These are phyloP conservation scores for Cylindrotheca fusiformis DNA, from an alignment of 108 stramenopile species.

Conservation along the genomic window DNA sequence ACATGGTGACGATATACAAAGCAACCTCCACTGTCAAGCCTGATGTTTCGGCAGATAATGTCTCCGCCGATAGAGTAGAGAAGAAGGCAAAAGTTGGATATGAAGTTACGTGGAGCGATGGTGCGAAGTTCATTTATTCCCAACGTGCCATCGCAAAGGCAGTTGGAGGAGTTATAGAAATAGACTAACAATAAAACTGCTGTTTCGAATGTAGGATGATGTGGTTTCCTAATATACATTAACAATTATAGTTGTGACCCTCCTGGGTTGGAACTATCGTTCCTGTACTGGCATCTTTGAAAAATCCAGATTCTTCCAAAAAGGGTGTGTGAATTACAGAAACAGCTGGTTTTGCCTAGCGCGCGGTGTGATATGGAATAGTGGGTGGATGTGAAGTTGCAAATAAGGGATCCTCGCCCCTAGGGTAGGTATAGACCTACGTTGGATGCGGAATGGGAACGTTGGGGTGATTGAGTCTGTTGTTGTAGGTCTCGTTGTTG, in stretches of 20 bases:
- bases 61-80: conserved; percentile 49
- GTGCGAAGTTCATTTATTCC: conserved; percentile 80
- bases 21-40: conserved; percentile 15
- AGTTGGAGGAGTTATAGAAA: conserved; percentile 49
- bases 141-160: conserved; percentile 63
- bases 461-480: conserved; percentile 22
- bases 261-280: too few relatives aligned
- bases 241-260: too few relatives aligned
- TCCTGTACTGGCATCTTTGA: too few relatives aligned
- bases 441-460: conserved; percentile 18
- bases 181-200: conserved; percentile 2
- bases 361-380: conserved; percentile 4
- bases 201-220: not conserved
- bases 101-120: conserved; percentile 83
- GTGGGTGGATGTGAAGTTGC: not conserved
- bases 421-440: conserved; percentile 34
- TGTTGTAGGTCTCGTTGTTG: conserved; percentile 13
- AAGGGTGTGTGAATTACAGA: not conserved
- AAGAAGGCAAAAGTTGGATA: conserved; percentile 84
- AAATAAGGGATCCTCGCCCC: not conserved
- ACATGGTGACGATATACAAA: conserved; percentile 27
- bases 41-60: conserved; percentile 13
- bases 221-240: conserved; percentile 15
- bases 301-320: too few relatives aligned
- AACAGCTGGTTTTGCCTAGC: conserved; percentile 1